A percentile compares a stretch with the other conserved stretches of the same genome.
Conservation (phyloP, 1,139 yeast species). For the Geotrichum bryndzae region DNA sequence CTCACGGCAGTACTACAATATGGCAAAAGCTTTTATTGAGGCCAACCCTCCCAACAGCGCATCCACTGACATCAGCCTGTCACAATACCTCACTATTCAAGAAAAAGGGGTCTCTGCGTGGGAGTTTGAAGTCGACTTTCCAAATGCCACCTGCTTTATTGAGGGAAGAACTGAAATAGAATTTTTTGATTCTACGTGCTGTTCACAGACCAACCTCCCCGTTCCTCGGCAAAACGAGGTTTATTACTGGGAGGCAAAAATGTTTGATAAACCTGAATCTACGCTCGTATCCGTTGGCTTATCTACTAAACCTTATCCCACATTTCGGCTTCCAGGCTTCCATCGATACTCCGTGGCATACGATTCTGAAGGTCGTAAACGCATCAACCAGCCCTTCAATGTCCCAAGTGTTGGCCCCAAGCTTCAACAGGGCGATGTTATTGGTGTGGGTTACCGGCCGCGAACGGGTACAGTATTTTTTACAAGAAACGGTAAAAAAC, state of each 20-base stretch:
- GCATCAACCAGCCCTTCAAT: slow-evolving; percentile 74
- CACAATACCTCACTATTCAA: slow-evolving; percentile 56
- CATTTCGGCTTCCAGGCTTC: slow-evolving; percentile 81
- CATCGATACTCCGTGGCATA: slow-evolving; percentile 79
- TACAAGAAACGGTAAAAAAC: slow-evolving; percentile 83
- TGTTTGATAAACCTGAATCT: slow-evolving; percentile 53
- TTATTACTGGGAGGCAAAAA: slow-evolving; percentile 82
- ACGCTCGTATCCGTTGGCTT: slow-evolving; percentile 68
- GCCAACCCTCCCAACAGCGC: slow-evolving; percentile 42
- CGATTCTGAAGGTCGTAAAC: slow-evolving; percentile 76
- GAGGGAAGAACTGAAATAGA: slow-evolving; percentile 71
- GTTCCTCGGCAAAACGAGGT: slow-evolving; percentile 81
- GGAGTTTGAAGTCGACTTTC: slow-evolving; percentile 73
- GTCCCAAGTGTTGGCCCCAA: slow-evolving; percentile 68
- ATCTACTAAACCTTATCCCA: slow-evolving; percentile 83
- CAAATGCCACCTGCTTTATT: slow-evolving; percentile 52
- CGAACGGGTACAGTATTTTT: slow-evolving; percentile 77
- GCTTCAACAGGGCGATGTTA: slow-evolving; percentile 76
- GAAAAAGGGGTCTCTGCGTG: slow-evolving; percentile 92
- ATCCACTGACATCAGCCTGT: slow-evolving; percentile 39
- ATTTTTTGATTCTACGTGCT: slow-evolving; percentile 63
- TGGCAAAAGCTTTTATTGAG: slow-evolving; percentile 48
- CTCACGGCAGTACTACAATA: slow-evolving; percentile 43
- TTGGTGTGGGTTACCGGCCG: slow-evolving; percentile 85
- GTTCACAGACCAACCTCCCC: slow-evolving; percentile 80